Conservation (phyloP, 2,329 filamentous ascomycete species). For the Hypomyces perniciosus region DNA sequence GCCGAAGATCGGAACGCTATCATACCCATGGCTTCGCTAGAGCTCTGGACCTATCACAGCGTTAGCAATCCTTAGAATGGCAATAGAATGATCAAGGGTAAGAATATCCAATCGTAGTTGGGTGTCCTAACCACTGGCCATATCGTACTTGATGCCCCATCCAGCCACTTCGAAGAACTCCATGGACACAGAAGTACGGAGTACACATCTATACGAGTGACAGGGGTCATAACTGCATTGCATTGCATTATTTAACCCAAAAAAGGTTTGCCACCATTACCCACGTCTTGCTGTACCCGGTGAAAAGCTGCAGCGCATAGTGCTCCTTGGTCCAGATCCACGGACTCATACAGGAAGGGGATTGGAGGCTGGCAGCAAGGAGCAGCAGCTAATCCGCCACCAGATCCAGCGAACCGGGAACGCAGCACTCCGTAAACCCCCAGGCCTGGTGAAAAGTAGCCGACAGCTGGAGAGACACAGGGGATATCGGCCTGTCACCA, state of each 20-base stretch:
- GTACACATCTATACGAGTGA: too few relatives aligned
- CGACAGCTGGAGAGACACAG: not conserved
- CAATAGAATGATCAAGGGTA: not conserved
- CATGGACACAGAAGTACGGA: too few relatives aligned
- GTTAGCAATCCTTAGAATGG: not conserved
- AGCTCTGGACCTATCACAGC: not conserved
- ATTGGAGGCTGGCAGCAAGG: not conserved
- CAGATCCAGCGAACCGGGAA: not conserved
- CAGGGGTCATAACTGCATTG: too few relatives aligned
- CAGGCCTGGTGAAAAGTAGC: not conserved
- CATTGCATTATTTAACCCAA: too few relatives aligned
- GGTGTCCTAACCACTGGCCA: too few relatives aligned
- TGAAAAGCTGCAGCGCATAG: not conserved
- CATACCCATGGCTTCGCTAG: not conserved
- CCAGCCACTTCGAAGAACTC: too few relatives aligned
- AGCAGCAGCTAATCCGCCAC: not conserved
- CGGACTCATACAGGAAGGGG: not conserved
- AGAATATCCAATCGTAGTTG: not conserved
- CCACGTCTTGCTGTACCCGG: too few relatives aligned
- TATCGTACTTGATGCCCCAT: too few relatives aligned
- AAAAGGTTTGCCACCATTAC: too few relatives aligned
- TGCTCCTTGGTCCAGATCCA: not conserved
- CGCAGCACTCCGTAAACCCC: not conserved
- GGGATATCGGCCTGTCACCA: not conserved
- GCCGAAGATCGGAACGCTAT: not conserved